Evolutionary conservation across 202 grass and related monocot species (phyloP), one percentile per base, ranked within the genome.

Genomic region (Digitaria exilis): DNA sequence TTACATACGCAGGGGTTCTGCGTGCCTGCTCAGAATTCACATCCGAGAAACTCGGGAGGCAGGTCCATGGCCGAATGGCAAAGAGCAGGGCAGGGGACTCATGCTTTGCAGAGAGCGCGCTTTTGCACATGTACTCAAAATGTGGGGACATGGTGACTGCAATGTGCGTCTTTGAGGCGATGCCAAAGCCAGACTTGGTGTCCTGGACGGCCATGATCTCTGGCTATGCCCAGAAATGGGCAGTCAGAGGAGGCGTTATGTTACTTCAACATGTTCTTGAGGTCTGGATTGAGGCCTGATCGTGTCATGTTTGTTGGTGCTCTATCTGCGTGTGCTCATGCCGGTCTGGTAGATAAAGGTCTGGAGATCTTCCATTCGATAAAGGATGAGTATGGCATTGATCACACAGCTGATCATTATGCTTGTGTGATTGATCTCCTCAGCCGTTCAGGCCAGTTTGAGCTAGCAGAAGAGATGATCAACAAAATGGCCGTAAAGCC

Each of bases 51-150:
- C 70, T 84, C 0, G 95, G 92, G 43, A 82, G 48, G 80, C 92
- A 97, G 68, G 87, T 95, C 44, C 95, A 97, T 43, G 90, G 87
- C 46, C 84, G 85, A 81, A 90, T 93, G 90, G 69, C 45, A 16
- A 97, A 88, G 78, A 75, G 86, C 26, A 67, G 79, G 16, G 67
- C 77, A 11, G 84, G 84, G 52, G 85, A 83, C 21, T 89, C 86
- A 9, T 90, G 87, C 65, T 95, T 97, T 66, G 76, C 88, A 9
- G 84, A 76, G 30, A n/a, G 90, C 9, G 80, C 95, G 15, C 88
- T 93, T 15, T 25, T 97, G 51, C 90, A 86, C 82, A 93, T 95
- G 95, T 95, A 95, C 59, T 88, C 92, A n/a, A 95, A 93, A 65
- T 93, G 91, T 1, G 92, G 95, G 50, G 93, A 86, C 65, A 89